A percentile compares a stretch with the other conserved stretches of the same genome.
These are phyloP conservation scores for Myxozyma sirexii DNA, from an alignment of 805 yeast genomes.

Conservation along the genomic window DNA sequence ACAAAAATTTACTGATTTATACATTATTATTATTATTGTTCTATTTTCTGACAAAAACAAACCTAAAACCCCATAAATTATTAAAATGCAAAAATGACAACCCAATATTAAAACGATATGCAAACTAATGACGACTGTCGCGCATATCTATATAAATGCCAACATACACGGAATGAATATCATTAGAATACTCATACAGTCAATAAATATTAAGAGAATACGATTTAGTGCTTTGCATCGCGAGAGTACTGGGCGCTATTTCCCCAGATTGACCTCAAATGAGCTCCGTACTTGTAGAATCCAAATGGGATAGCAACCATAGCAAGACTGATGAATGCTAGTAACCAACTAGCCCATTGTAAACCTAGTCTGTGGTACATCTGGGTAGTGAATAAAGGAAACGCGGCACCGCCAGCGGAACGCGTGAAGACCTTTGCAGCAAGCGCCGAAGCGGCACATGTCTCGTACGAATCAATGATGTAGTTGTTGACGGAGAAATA, in stretches of 20 bases:
- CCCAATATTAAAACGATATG: background rate
- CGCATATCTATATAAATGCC: background rate
- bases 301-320: slow-evolving; percentile 56
- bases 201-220: no score
- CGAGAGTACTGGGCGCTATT: slow-evolving; percentile 23
- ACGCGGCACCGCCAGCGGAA: slow-evolving; percentile 63
- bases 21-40: background rate
- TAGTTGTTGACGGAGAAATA: slow-evolving; percentile 75
- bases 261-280: slow-evolving; percentile 40
- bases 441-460: slow-evolving; percentile 64
- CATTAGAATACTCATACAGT: no score
- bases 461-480: slow-evolving; percentile 77
- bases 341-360: slow-evolving; percentile 57
- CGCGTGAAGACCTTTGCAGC: slow-evolving; percentile 65
- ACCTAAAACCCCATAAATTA: background rate
- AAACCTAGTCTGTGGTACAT: slow-evolving; percentile 55
- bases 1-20: background rate
- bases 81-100: background rate
- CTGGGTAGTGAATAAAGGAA: slow-evolving; percentile 59
- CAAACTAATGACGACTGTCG: no score
- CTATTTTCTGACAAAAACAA: background rate
- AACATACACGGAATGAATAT: no score
- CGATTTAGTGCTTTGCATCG: background rate
- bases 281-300: slow-evolving; percentile 52
- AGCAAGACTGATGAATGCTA: slow-evolving; percentile 55